A percentile compares a stretch with the other conserved stretches of the same genome.
These are phyloP conservation scores for Laburnicola sp. DNA, from an alignment of 2,329 filamentous ascomycete species.

Conservation along the genomic window DNA sequence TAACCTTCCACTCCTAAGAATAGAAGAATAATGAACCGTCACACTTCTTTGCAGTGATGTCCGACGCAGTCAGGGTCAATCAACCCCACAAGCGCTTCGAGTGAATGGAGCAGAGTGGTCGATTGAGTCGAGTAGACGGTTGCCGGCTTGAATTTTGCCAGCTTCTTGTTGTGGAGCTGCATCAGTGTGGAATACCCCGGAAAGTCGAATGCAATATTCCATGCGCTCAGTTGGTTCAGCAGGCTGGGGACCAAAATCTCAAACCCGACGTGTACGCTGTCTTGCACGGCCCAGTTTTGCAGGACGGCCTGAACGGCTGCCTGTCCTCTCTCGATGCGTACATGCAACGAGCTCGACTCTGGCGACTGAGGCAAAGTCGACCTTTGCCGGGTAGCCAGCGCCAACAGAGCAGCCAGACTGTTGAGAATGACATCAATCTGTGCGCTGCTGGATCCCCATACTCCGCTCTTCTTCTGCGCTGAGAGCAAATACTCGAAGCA, in stretches of 20 bases:
- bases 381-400: constrained; percentile 24
- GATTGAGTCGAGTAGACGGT: constrained; percentile 14
- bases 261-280: constrained; percentile 39
- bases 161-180: constrained; percentile 9
- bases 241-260: constrained; percentile 42
- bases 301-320: constrained; percentile 24
- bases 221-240: constrained; percentile 31
- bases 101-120: constrained; percentile 42
- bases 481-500: constrained; percentile 12
- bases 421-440: constrained; percentile 43
- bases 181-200: constrained; percentile 11
- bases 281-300: constrained; percentile 33
- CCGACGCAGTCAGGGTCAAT: constrained; percentile 44
- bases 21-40: too few relatives aligned
- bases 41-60: constrained; percentile 8
- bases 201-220: constrained; percentile 35
- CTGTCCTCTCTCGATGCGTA: constrained; percentile 21
- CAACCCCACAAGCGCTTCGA: constrained; percentile 45
- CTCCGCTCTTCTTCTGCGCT: constrained; percentile 9
- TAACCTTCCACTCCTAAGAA: too few relatives aligned
- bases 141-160: constrained; percentile 7
- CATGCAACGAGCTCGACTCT: constrained; percentile 5
- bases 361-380: constrained; percentile 15
- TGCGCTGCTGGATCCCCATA: constrained; percentile 29
- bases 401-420: constrained; percentile 39